Conservation (phyloP, 768 basidiomycete genomes). For the Rhizopogon vinicolor region DNA sequence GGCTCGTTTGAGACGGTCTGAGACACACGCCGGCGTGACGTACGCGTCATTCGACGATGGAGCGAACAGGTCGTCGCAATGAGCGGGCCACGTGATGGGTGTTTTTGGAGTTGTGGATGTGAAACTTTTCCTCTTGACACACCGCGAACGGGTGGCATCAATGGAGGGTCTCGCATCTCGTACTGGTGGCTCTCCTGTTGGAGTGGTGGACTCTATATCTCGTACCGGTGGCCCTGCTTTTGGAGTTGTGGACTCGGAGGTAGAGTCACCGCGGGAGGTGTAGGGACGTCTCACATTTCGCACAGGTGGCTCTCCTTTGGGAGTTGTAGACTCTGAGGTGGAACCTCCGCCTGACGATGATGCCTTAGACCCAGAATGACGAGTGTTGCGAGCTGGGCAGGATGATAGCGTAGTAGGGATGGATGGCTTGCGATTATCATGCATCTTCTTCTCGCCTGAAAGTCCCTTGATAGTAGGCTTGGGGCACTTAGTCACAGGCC, state of each 20-base stretch:
- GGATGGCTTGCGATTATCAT: background rate
- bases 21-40: too few relatives aligned
- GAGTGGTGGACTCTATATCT: constrained; percentile 38
- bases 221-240: too few relatives aligned
- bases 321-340: constrained; percentile 40
- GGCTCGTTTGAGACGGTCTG: too few relatives aligned
- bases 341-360: background rate
- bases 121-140: background rate
- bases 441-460: background rate
- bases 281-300: background rate
- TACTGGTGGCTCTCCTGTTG: constrained; percentile 12
- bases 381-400: background rate
- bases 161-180: background rate
- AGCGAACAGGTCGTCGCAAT: too few relatives aligned
- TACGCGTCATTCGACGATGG: too few relatives aligned
- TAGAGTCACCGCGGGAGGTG: background rate
- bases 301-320: constrained; percentile 13
- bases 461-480: background rate
- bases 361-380: background rate
- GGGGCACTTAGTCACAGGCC: background rate
- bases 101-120: constrained; percentile 7
- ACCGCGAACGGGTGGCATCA: background rate
- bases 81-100: too few relatives aligned
- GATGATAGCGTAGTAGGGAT: constrained; percentile 7
- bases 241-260: constrained; percentile 43